These are phyloP conservation scores for Penicillium rolfsii DNA, from an alignment of 2,329 filamentous ascomycete species.

Conservation along the genomic window DNA sequence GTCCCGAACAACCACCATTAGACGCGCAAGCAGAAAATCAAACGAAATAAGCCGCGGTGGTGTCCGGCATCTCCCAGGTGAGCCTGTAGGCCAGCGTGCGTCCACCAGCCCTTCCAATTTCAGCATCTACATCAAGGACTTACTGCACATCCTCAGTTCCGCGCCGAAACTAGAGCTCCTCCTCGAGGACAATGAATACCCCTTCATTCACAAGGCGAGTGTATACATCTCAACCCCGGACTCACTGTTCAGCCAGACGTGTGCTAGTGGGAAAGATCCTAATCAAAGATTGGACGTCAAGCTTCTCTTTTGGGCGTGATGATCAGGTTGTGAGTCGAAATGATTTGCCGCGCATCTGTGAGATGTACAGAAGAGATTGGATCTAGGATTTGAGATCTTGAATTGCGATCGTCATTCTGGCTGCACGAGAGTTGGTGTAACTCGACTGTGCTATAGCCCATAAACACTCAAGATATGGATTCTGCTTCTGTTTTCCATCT, in stretches of 20 bases:
- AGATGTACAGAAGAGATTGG: neutral
- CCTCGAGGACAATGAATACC: slow-evolving; percentile 44
- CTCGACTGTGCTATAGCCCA: neutral
- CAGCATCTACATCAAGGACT: slow-evolving; percentile 25
- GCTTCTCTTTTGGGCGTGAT: slow-evolving; percentile 54
- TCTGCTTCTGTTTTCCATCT: neutral
- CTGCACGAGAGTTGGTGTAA: neutral
- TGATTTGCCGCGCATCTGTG: neutral
- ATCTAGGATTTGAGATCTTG: neutral
- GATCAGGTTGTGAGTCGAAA: neutral
- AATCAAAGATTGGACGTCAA: slow-evolving; percentile 51
- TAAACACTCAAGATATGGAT: neutral
- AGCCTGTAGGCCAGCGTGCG: slow-evolving; percentile 5
- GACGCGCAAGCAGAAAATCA: neutral
- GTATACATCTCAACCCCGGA: slow-evolving; percentile 42
- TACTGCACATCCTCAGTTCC: slow-evolving; percentile 41
- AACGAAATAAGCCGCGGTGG: neutral
- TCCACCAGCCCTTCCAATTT: slow-evolving; percentile 29
- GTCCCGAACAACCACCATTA: neutral
- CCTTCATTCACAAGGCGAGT: slow-evolving; percentile 57
- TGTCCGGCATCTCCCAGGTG: slow-evolving; percentile 1
- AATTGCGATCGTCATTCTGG: neutral
- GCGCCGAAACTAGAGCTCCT: slow-evolving; percentile 45
- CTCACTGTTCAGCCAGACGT: slow-evolving; percentile 48
- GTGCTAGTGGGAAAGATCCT: slow-evolving; percentile 61